These are phyloP conservation scores for Oryza australiensis DNA, from an alignment of 176 grass and related monocot species.

Conservation along the genomic window DNA sequence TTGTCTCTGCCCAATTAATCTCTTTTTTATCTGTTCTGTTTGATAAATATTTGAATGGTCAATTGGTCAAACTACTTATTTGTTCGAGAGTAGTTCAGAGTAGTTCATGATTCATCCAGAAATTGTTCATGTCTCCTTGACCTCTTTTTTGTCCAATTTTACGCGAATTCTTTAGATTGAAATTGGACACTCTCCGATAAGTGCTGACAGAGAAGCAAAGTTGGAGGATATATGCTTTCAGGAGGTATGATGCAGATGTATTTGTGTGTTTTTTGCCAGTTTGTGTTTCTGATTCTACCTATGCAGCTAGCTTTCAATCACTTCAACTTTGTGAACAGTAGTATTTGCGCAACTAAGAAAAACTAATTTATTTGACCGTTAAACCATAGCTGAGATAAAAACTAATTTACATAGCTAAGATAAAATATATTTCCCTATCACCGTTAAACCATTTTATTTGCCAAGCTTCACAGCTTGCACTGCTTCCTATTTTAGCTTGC, in stretches of 20 bases:
- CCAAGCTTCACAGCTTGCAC: too few relatives aligned
- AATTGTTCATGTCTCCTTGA: constrained; percentile 5
- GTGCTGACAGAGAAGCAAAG: background rate
- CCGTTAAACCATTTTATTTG: too few relatives aligned
- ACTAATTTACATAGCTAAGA: too few relatives aligned
- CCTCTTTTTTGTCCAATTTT: constrained; percentile 27
- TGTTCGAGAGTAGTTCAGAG: too few relatives aligned
- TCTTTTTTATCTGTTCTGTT: background rate
- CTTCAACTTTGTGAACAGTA: background rate
- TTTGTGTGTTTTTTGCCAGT: background rate
- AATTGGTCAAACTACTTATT: background rate
- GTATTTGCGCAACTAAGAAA: background rate
- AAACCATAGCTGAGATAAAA: too few relatives aligned
- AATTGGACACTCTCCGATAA: constrained; percentile 5
- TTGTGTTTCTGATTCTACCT: background rate
- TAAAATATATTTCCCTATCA: too few relatives aligned
- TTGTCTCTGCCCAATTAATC: background rate
- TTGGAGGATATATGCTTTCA: constrained; percentile 15
- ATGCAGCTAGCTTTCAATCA: background rate
- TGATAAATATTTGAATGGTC: background rate
- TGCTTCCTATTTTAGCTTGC: too few relatives aligned
- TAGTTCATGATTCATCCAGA: constrained; percentile 5
- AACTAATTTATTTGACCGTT: too few relatives aligned
- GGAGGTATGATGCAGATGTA: constrained; percentile 36
- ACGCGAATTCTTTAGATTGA: constrained; percentile 14